Base-by-base conservation (phyloP, 2,329 filamentous ascomycete genomes). In the Drechmeria coniospora region DNA sequence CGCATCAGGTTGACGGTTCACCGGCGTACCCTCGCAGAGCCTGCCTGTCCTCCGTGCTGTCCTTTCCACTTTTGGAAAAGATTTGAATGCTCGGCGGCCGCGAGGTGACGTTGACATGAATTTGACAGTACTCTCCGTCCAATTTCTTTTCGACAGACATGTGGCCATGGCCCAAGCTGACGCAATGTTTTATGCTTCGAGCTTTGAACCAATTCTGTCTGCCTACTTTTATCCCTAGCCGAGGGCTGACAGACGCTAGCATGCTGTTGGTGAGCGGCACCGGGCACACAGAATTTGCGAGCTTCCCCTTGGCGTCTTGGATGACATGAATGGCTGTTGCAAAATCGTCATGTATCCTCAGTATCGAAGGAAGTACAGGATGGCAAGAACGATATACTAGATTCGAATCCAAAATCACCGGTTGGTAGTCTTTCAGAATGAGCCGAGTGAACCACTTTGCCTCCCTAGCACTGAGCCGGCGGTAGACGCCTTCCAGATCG, bases 31-130 rank as follows among this genome's bases (percentile, higher is more conserved):
- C 44, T 36, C 79, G 73, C 14, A 92, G 49, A 2, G 57, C 59
- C 8, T 49, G 40, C 19, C 79, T 68, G 47, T 92, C 84, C 28
- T 56, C 45, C 0, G 83, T 93, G 24, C 83, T 87, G 38, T 93
- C 81, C 46, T 90, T 92, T 32, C 84, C 82, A 42, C 82, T 90
- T 47, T 93, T 94, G 8, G 83, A 92, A 46, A 90, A 93, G 17
- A 93, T 87, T 36, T 78, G 75, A 16, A 92, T 71, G 26, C 61
- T 66, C 1, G 63, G 45, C 1, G 32, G 45, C 11, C 55, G 54
- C 27, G 66, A 70, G 7, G 57, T 56, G 6, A 80, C 54, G 43
- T 92, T 73, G 21, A 93, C 58, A 42, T 93, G 84, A 17, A 93
- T 72, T 47, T 93, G 84, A 40, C 81, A 92, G 39, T 90, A 93